Percentiles rank a stretch among this genome's conserved stretches.
Evolutionary conservation across 2,329 filamentous ascomycete species (phyloP).

Genomic region (Colletotrichum echinochloae): DNA sequence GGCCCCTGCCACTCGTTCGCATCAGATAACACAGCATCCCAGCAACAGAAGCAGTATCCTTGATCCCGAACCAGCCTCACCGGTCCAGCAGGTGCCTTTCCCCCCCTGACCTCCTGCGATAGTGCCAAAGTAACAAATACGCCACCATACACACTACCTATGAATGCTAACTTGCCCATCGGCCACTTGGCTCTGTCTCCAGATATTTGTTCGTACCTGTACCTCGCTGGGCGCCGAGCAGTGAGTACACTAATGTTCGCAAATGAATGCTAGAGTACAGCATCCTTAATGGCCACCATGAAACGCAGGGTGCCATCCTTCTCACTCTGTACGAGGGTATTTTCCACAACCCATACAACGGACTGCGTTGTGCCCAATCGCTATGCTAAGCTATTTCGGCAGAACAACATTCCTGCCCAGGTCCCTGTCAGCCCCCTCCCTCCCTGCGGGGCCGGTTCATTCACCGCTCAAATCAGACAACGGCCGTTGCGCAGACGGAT

Average conservation of each 20-base stretch:
- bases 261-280: neutral
- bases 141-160: slow-evolving; percentile 1
- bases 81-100: neutral
- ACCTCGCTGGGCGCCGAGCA: neutral
- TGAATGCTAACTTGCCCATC: slow-evolving; percentile 13
- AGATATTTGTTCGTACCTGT: too few species aligned
- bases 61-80: neutral
- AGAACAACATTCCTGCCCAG: slow-evolving; percentile 22
- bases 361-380: slow-evolving; percentile 13
- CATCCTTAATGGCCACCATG: slow-evolving; percentile 18
- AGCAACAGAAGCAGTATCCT: neutral
- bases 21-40: slow-evolving; percentile 14
- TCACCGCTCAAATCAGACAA: slow-evolving; percentile 39
- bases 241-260: neutral
- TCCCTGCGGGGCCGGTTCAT: slow-evolving; percentile 27
- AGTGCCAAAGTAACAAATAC: neutral
- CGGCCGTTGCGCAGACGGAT: slow-evolving; percentile 28
- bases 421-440: slow-evolving; percentile 20
- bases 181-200: neutral
- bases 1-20: neutral
- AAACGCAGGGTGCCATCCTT: neutral
- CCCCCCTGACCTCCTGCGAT: slow-evolving; percentile 1
- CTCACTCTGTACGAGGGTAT: neutral
- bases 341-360: neutral
- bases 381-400: slow-evolving; percentile 5